Evolutionary conservation across 192 early-diverging fungal species (phyloP).

Genomic region (Rhizoclosmatium globosum): DNA sequence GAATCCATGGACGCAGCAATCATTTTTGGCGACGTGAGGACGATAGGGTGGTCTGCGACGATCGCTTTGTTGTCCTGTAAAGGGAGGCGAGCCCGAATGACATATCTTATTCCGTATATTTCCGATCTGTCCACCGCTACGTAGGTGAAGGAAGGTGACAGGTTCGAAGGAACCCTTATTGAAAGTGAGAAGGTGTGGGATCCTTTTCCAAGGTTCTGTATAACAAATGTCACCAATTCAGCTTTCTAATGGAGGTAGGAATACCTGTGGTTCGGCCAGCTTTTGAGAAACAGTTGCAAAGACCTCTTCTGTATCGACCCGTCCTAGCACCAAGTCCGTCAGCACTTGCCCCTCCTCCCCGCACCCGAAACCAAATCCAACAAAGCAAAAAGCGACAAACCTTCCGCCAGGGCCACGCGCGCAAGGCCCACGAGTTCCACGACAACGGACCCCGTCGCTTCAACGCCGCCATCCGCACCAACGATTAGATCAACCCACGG

Average conservation of each 20-base stretch:
- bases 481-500: conserved; percentile 31
- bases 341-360: too few species aligned
- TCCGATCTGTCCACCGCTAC: conserved; percentile 25
- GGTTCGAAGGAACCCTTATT: conserved; percentile 9
- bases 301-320: conserved; percentile 20
- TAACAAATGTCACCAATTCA: not conserved
- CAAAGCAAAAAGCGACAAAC: not conserved
- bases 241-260: not conserved
- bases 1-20: not conserved
- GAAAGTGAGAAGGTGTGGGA: conserved; percentile 24
- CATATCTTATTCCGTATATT: conserved; percentile 24
- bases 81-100: conserved; percentile 17
- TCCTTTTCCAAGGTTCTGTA: conserved; percentile 14
- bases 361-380: not conserved
- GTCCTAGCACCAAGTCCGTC: not conserved
- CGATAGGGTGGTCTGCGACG: conserved; percentile 6
- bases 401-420: conserved; percentile 10
- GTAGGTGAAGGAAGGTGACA: conserved; percentile 23
- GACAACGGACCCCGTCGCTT: conserved; percentile 10
- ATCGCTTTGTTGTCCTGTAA: not conserved
- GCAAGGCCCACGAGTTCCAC: conserved; percentile 30
- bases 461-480: conserved; percentile 17
- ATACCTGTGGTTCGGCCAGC: conserved; percentile 33
- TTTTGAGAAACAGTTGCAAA: conserved; percentile 19
- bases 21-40: conserved; percentile 7